phyloP scores from a whole-genome alignment of 129 eudicot species.

The Artemisia annua region DNA sequence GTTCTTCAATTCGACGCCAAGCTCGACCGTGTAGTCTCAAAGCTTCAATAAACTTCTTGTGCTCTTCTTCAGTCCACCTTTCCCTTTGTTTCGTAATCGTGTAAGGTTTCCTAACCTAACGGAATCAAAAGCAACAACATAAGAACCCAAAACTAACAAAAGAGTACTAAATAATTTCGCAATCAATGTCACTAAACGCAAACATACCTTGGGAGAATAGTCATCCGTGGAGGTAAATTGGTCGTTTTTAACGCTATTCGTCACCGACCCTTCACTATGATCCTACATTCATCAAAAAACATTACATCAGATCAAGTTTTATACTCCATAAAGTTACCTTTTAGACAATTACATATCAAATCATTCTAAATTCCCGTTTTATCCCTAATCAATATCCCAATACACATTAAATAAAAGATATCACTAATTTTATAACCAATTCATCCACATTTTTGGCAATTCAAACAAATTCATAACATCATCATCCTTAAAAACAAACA shows the following conservation, averaged over 20 bases:
- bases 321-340: background rate
- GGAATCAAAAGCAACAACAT: background rate
- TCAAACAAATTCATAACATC: too few species aligned
- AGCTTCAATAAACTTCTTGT: slow-evolving; percentile 84
- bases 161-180: background rate
- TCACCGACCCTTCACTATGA: slow-evolving; percentile 36
- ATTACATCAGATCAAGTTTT: slow-evolving; percentile 13
- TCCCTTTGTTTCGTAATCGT: slow-evolving; percentile 88
- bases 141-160: slow-evolving; percentile 1
- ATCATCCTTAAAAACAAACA: too few species aligned
- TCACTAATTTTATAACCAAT: background rate
- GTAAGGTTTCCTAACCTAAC: slow-evolving; percentile 78
- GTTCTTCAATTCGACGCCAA: slow-evolving; percentile 90
- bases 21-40: slow-evolving; percentile 85
- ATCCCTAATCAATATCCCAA: slow-evolving; percentile 9
- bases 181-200: slow-evolving; percentile 12
- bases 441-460: too few species aligned
- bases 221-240: slow-evolving; percentile 46
- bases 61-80: slow-evolving; percentile 96
- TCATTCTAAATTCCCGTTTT: background rate
- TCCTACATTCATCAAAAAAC: slow-evolving; percentile 31
- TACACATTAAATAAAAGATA: background rate
- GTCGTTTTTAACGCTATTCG: slow-evolving; percentile 37
- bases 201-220: slow-evolving; percentile 34
- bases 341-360: slow-evolving; percentile 9